Evolutionary conservation across 2,329 filamentous ascomycete genomes (phyloP), one percentile per base, ranked within the genome.

Genomic region (Graphilbum ipis-grandicollis): DNA sequence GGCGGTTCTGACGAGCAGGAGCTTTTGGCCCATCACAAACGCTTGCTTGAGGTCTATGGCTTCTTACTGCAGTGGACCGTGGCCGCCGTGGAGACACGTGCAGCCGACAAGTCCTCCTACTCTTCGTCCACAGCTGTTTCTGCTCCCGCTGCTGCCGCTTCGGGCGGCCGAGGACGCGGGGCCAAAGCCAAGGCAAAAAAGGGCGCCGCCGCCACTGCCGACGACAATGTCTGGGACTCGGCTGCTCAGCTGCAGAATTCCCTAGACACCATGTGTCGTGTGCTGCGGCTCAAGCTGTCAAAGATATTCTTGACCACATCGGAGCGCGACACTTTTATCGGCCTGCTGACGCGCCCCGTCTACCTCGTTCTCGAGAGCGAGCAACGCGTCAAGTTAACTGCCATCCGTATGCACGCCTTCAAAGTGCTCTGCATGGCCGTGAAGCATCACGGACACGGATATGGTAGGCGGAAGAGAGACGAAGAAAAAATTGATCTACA

Each of bases 371-470:
- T 98, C 31, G 90, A 98, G 59, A 94, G 81, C 55, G 90, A 98
- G 56, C 78, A 86, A 52, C 73, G 90, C 42, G 79, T 86, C 45
- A 98, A 96, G 63, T 81, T 71, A 49, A 90, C 77, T 19, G 65
- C 79, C 5, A 88, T 96, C 43, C 75, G 86, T 34, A 96, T 96
- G 83, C 86, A 96, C 58, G 82, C 81, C 39, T 98, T 94, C 66
- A 93, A 93, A 56, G 85, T 96, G 17, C 63, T 98, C 8, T 98
- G 90, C 52, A 83, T 96, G 47, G 86, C 92, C 26, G 76, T 98
- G 41, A 98, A 98, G 60, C 86, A 96, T 52, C 90, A 98, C 53
- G 90, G 90, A 2, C 90, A 98, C 56, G 90, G 80, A 46, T 94
- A 93, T 53, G 86, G 84, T 88, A 44, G 66, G 52, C 12, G 31